Conservation (phyloP, 441 rosid genomes). For the Erysimum pusillum region DNA sequence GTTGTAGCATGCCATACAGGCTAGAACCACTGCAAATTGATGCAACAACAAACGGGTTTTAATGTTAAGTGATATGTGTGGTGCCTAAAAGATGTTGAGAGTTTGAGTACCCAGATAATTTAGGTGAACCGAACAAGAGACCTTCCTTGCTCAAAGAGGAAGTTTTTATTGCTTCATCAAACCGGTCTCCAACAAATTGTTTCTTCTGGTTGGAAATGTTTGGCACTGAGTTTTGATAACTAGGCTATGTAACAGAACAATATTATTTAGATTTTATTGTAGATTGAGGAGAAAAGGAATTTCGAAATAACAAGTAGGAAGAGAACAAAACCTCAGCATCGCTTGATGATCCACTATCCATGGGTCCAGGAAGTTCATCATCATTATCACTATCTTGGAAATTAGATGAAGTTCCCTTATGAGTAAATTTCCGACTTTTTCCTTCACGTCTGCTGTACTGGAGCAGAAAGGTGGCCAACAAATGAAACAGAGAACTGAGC, state of each 20-base stretch:
- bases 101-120: constrained; percentile 61
- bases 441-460: constrained; percentile 58
- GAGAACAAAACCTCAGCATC: constrained; percentile 67
- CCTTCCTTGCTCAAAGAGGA: constrained; percentile 57
- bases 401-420: constrained; percentile 49
- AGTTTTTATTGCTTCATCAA: constrained; percentile 79
- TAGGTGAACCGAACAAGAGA: constrained; percentile 50
- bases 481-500: constrained; percentile 31
- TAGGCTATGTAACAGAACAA: constrained; percentile 52
- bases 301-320: constrained; percentile 15
- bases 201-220: constrained; percentile 56
- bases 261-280: constrained; percentile 14
- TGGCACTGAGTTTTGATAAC: constrained; percentile 48
- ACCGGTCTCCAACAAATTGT: constrained; percentile 73
- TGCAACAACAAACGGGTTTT: constrained; percentile 24
- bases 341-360: constrained; percentile 65
- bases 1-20: constrained; percentile 76
- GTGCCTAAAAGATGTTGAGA: constrained; percentile 24
- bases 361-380: constrained; percentile 57
- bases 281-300: constrained; percentile 29
- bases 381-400: constrained; percentile 52
- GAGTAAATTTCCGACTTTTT: constrained; percentile 45
- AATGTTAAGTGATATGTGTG: constrained; percentile 31
- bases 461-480: constrained; percentile 41
- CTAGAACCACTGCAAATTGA: constrained; percentile 59